Percentiles rank a stretch among this genome's conserved stretches.
phyloP scores from a whole-genome alignment of 2,329 filamentous ascomycete species.

The Neonectria hederae region DNA sequence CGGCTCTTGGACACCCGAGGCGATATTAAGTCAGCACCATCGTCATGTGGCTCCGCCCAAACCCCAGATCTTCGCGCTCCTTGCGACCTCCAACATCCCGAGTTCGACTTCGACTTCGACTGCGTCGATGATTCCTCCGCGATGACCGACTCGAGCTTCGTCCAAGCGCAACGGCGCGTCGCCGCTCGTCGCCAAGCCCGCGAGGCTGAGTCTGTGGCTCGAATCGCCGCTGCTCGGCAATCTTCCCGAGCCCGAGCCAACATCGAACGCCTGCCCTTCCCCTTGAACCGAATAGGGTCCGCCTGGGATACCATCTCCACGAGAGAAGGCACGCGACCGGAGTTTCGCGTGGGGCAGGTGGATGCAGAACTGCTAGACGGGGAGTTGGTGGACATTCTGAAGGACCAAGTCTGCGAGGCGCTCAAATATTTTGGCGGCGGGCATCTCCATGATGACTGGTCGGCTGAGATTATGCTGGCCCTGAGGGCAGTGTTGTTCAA shows the following conservation, averaged over 20 bases:
- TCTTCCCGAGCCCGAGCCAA: slow-evolving; percentile 63
- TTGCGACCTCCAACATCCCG: slow-evolving; percentile 18
- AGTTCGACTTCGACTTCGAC: slow-evolving; percentile 14
- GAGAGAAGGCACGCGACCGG: slow-evolving; percentile 81
- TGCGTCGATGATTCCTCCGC: slow-evolving; percentile 45
- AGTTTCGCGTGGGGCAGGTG: slow-evolving; percentile 93
- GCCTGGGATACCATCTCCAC: slow-evolving; percentile 78
- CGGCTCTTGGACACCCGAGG: slow-evolving; percentile 32
- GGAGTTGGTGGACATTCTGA: slow-evolving; percentile 86
- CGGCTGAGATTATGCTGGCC: slow-evolving; percentile 81
- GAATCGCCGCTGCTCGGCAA: slow-evolving; percentile 59
- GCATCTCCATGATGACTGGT: slow-evolving; percentile 85
- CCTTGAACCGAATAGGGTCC: slow-evolving; percentile 67
- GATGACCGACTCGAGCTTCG: slow-evolving; percentile 74
- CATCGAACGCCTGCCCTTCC: slow-evolving; percentile 67
- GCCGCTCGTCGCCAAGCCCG: slow-evolving; percentile 81
- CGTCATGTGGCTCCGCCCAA: slow-evolving; percentile 38
- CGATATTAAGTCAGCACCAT: slow-evolving; percentile 27
- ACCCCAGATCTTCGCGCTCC: slow-evolving; percentile 32
- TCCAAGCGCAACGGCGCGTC: slow-evolving; percentile 88
- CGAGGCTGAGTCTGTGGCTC: slow-evolving; percentile 71
- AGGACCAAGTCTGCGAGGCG: slow-evolving; percentile 85
- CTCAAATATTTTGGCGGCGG: slow-evolving; percentile 84
- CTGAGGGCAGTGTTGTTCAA: slow-evolving; percentile 89
- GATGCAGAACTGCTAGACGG: slow-evolving; percentile 96